Conservation (phyloP, 441 rosid species). For the Macaranga tanarius region DNA sequence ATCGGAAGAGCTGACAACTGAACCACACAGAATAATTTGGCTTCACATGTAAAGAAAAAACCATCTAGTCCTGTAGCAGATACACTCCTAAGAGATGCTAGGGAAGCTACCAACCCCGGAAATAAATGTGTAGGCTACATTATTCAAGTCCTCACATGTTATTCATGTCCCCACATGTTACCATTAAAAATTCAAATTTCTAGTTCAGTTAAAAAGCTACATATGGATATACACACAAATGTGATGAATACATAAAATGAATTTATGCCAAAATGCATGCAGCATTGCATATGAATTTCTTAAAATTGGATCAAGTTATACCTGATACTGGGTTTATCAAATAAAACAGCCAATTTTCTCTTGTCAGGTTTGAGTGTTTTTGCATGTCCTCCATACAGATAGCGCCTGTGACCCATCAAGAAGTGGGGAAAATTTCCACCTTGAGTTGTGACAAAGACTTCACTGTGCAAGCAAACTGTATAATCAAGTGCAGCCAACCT, state of each 20-base stretch:
- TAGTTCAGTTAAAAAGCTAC: too few relatives aligned
- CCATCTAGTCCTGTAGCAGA: not conserved
- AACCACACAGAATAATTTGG: not conserved
- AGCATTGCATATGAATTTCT: too few relatives aligned
- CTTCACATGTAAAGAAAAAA: not conserved
- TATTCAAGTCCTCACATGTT: too few relatives aligned
- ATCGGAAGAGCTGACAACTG: not conserved
- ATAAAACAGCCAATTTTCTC: constrained; percentile 76
- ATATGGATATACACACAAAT: too few relatives aligned
- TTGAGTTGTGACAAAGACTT: constrained; percentile 94
- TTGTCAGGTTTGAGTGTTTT: constrained; percentile 91
- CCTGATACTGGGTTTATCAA: constrained; percentile 77
- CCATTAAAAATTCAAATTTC: too few relatives aligned
- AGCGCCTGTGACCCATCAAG: constrained; percentile 93
- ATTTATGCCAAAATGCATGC: too few relatives aligned
- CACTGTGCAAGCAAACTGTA: constrained; percentile 89
- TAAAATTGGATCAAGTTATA: constrained; percentile 24
- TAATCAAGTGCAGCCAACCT: constrained; percentile 97
- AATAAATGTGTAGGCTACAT: too few relatives aligned
- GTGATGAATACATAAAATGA: too few relatives aligned
- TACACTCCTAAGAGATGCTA: not conserved
- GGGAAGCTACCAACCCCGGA: not conserved
- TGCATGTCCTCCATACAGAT: constrained; percentile 85
- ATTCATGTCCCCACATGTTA: too few relatives aligned
- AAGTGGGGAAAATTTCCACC: constrained; percentile 98